phyloP scores from a whole-genome alignment of 2,329 filamentous ascomycete genomes.

The Fusarium zealandicum region DNA sequence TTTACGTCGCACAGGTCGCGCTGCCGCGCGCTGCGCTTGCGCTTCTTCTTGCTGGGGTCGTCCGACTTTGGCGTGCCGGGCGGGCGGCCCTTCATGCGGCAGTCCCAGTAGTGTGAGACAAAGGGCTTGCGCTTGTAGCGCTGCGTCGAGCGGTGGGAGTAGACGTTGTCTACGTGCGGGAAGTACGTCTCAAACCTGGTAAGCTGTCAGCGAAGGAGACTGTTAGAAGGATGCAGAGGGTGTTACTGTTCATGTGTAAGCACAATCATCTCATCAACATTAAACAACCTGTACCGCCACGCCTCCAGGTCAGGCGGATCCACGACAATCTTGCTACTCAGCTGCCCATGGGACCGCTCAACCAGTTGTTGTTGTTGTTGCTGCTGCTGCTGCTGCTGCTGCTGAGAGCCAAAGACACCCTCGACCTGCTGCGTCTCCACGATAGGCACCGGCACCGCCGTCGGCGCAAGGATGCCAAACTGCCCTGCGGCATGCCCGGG shows the following conservation, averaged over 20 bases:
- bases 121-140: slow-evolving; percentile 84
- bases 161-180: slow-evolving; percentile 83
- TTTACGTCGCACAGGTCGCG: slow-evolving; percentile 85
- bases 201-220: not conserved
- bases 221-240: not conserved
- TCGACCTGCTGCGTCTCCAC: slow-evolving; percentile 9
- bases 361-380: not conserved
- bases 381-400: no score
- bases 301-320: slow-evolving; percentile 71
- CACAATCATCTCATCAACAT: slow-evolving; percentile 76
- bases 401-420: slow-evolving; percentile 7
- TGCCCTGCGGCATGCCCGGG: slow-evolving; percentile 43
- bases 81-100: slow-evolving; percentile 79
- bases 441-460: slow-evolving; percentile 29
- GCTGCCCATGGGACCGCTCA: slow-evolving; percentile 56
- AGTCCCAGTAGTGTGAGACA: slow-evolving; percentile 85
- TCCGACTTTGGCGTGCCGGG: slow-evolving; percentile 81
- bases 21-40: slow-evolving; percentile 77
- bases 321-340: slow-evolving; percentile 64
- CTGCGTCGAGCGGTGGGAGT: slow-evolving; percentile 83
- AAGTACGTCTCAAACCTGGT: slow-evolving; percentile 79
- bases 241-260: slow-evolving; percentile 75
- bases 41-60: slow-evolving; percentile 82
- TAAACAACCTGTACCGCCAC: slow-evolving; percentile 77
- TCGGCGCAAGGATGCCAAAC: slow-evolving; percentile 56